Conservation (phyloP, 164 flowering plant species). For the Liriodendron chinense region DNA sequence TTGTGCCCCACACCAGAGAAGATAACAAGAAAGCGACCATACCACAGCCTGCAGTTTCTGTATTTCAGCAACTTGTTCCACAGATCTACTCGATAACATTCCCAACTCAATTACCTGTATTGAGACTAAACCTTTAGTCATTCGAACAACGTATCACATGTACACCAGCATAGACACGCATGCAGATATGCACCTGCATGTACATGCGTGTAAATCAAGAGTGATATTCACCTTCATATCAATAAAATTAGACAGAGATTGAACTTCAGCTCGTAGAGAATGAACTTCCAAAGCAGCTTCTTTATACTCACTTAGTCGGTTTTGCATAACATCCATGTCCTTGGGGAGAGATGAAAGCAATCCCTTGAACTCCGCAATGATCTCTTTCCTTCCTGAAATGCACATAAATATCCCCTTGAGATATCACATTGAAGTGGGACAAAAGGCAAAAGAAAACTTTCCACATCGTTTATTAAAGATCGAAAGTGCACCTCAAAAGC, state of each 20-base stretch:
- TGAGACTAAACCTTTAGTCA: constrained; percentile 8
- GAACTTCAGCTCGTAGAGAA: constrained; percentile 76
- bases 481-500: neutral
- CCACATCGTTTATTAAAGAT: neutral
- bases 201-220: neutral
- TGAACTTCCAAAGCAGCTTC: constrained; percentile 76
- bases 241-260: constrained; percentile 58
- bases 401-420: neutral
- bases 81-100: constrained; percentile 45
- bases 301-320: constrained; percentile 63
- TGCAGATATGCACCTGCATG: constrained; percentile 2
- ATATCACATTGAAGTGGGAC: neutral
- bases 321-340: constrained; percentile 75
- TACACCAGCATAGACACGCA: neutral
- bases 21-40: constrained; percentile 22
- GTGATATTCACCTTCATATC: constrained; percentile 62
- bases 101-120: constrained; percentile 63
- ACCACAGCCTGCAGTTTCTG: constrained; percentile 63
- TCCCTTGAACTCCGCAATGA: constrained; percentile 72
- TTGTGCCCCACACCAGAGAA: no score
- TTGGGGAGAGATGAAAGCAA: constrained; percentile 83
- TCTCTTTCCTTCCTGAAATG: constrained; percentile 79
- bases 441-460: neutral
- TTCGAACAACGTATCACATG: neutral
- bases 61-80: constrained; percentile 56